phyloP scores from a whole-genome alignment of 345 rosid species.

The Fremontodendron californicum region DNA sequence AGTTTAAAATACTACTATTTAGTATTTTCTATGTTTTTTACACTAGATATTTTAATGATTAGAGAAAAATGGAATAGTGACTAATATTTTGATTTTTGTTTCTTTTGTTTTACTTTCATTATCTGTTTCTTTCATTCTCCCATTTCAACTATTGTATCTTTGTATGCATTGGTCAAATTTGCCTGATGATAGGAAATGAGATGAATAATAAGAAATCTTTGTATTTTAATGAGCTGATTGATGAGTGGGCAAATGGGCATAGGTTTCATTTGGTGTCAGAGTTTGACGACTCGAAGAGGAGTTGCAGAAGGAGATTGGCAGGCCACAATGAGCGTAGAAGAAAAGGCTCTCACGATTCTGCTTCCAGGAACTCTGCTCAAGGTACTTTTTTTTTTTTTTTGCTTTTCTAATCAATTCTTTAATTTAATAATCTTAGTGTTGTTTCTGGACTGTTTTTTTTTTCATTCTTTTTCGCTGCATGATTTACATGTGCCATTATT shows the following conservation, averaged over 20 bases:
- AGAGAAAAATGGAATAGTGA: too few relatives aligned
- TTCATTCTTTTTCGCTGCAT: too few relatives aligned
- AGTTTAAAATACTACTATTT: neutral
- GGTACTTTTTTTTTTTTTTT: conserved; percentile 20
- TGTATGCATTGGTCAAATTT: neutral
- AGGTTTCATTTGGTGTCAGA: conserved; percentile 61
- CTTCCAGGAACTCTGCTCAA: conserved; percentile 35
- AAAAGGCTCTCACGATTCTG: conserved; percentile 41
- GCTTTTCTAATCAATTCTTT: neutral
- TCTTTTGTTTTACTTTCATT: too few relatives aligned
- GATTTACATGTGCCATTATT: too few relatives aligned
- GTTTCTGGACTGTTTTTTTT: too few relatives aligned
- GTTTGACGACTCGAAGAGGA: conserved; percentile 60
- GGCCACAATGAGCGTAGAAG: conserved; percentile 71
- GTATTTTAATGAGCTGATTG: neutral
- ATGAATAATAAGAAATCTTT: neutral
- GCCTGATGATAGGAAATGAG: neutral
- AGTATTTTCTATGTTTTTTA: too few relatives aligned
- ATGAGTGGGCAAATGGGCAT: neutral
- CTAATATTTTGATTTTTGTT: too few relatives aligned
- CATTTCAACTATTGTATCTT: too few relatives aligned
- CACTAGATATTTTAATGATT: too few relatives aligned
- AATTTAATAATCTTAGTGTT: too few relatives aligned
- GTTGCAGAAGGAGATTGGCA: conserved; percentile 65
- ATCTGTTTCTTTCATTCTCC: too few relatives aligned